A percentile compares a stretch with the other conserved stretches of the same genome.
These are phyloP conservation scores for Arachis stenosperma DNA, from an alignment of 306 rosid genomes.

Conservation along the genomic window DNA sequence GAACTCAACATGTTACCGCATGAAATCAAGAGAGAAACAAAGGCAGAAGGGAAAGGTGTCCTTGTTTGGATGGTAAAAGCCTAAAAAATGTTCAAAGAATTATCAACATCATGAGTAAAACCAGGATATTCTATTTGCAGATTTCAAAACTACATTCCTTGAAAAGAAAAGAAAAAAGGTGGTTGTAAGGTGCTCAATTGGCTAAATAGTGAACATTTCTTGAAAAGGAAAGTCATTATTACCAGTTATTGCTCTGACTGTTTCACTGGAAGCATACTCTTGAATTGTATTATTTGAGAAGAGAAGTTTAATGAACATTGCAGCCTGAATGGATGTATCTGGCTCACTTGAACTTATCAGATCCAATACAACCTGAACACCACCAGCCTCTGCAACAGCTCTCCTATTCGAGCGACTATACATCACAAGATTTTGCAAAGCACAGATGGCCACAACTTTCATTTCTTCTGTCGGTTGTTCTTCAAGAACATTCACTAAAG, in stretches of 20 bases:
- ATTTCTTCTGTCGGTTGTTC: slow-evolving; percentile 99
- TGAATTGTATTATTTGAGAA: slow-evolving; percentile 97
- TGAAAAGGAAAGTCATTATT: slow-evolving; percentile 47
- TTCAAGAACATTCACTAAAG: slow-evolving; percentile 96
- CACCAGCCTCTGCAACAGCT: slow-evolving; percentile 99
- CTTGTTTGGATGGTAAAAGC: slow-evolving; percentile 16
- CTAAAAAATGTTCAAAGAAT: slow-evolving; percentile 2
- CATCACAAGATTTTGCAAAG: slow-evolving; percentile 98
- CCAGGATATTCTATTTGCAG: background rate
- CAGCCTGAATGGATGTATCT: slow-evolving; percentile 95
- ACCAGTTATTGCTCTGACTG: slow-evolving; percentile 97
- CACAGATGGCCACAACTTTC: slow-evolving; percentile 99
- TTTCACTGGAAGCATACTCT: slow-evolving; percentile 98
- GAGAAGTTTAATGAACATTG: slow-evolving; percentile 93
- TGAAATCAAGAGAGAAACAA: slow-evolving; percentile 12
- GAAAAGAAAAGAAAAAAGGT: no score
- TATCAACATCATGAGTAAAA: slow-evolving; percentile 8
- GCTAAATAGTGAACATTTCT: slow-evolving; percentile 24
- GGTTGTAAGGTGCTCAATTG: background rate
- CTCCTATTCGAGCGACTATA: slow-evolving; percentile 92
- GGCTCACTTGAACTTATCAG: slow-evolving; percentile 93
- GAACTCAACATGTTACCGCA: slow-evolving; percentile 29
- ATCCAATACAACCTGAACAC: slow-evolving; percentile 98
- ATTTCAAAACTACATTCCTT: no score
- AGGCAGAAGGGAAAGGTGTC: slow-evolving; percentile 4